These are phyloP conservation scores for Talaromyces pinophilus DNA, from an alignment of 2,329 filamentous ascomycete genomes.

Conservation along the genomic window DNA sequence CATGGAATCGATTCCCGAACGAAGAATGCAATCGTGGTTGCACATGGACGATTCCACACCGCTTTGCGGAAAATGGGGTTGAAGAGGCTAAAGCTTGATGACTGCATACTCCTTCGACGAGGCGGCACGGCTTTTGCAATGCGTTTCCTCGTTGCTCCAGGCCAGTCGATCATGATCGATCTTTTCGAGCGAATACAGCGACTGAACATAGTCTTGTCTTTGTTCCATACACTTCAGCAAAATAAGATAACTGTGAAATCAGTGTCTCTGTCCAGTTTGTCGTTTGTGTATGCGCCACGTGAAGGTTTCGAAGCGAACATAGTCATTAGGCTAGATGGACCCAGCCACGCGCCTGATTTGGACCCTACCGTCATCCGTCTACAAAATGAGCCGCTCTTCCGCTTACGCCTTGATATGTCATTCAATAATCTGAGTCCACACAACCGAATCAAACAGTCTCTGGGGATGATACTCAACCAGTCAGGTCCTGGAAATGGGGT, in stretches of 20 bases:
- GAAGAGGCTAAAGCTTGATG: conserved; percentile 34
- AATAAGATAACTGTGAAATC: conserved; percentile 37
- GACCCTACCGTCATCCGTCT: conserved; percentile 30
- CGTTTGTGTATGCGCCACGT: conserved; percentile 38
- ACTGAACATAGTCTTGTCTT: conserved; percentile 40
- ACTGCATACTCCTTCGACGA: conserved; percentile 37
- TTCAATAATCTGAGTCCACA: conserved; percentile 43
- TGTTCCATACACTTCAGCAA: conserved; percentile 37
- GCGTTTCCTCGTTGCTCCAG: conserved; percentile 39
- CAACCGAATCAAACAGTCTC: conserved; percentile 43
- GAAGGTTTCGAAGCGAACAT: conserved; percentile 36
- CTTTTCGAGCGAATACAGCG: conserved; percentile 42
- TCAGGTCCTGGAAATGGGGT: conserved; percentile 34
- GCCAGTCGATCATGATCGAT: conserved; percentile 37
- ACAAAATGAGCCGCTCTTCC: conserved; percentile 32
- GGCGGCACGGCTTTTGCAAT: conserved; percentile 41
- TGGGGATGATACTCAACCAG: conserved; percentile 40
- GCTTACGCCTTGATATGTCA: conserved; percentile 34
- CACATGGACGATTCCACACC: conserved; percentile 37
- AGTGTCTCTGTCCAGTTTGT: conserved; percentile 39
- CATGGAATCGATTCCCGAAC: conserved; percentile 39
- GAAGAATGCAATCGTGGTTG: conserved; percentile 38
- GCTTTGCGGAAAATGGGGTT: conserved; percentile 32
- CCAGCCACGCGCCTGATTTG: conserved; percentile 25
- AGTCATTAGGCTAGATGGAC: conserved; percentile 33